phyloP scores from a whole-genome alignment of 2,329 filamentous ascomycete species.

The Cyanodermella asteris region DNA sequence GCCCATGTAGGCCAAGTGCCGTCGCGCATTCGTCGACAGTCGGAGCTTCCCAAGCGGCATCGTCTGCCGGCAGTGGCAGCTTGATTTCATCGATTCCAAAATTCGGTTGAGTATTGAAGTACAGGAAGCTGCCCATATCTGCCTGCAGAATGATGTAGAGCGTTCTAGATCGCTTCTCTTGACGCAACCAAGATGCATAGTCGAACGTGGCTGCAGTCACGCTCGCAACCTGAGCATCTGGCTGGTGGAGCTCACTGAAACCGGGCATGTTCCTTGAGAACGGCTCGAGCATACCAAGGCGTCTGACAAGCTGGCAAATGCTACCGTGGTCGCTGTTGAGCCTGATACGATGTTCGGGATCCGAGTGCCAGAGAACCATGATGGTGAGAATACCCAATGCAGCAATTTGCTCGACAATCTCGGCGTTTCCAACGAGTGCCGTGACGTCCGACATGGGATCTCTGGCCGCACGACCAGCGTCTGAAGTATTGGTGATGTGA shows the following conservation, averaged over 20 bases:
- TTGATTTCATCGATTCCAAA: constrained; percentile 43
- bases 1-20: constrained; percentile 41
- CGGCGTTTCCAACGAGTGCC: constrained; percentile 15
- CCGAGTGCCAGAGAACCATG: constrained; percentile 49
- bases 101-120: constrained; percentile 44
- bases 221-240: constrained; percentile 23
- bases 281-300: constrained; percentile 33
- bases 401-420: constrained; percentile 47
- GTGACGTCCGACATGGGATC: constrained; percentile 19
- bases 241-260: constrained; percentile 40
- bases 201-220: no score
- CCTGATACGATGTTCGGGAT: constrained; percentile 38
- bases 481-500: constrained; percentile 25
- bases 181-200: constrained; percentile 47
- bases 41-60: constrained; percentile 50
- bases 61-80: constrained; percentile 48
- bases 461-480: no score
- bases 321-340: constrained; percentile 37
- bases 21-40: constrained; percentile 37
- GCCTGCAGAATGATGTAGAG: constrained; percentile 43
- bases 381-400: constrained; percentile 40
- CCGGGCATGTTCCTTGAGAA: constrained; percentile 24
- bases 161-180: constrained; percentile 44
- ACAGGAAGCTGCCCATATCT: constrained; percentile 44
- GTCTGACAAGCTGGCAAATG: constrained; percentile 35